These are phyloP conservation scores for Saitozyma sp. DNA, from an alignment of 768 basidiomycete species.

Conservation along the genomic window DNA sequence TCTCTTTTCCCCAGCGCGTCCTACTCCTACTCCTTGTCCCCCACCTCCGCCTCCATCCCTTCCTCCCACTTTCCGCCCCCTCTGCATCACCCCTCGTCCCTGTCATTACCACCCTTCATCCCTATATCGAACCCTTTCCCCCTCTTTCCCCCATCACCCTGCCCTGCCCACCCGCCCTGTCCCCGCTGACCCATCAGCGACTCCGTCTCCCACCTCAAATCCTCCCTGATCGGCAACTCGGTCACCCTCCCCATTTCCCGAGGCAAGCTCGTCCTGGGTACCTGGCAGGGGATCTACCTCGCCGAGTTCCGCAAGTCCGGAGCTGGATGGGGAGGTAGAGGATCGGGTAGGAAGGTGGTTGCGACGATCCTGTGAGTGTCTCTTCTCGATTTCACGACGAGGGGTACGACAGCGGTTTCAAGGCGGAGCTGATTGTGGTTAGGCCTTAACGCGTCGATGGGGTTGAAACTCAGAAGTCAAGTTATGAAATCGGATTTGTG, in stretches of 20 bases:
- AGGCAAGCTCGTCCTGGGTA: conserved; percentile 73
- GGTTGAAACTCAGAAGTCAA: not conserved
- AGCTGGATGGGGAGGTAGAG: conserved; percentile 39
- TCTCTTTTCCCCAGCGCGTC: not conserved
- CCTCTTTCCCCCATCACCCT: conserved; percentile 5
- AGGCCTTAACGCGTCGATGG: conserved; percentile 3
- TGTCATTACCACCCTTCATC: not conserved
- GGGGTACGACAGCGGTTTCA: not conserved
- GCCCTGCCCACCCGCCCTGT: not conserved
- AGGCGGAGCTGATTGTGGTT: not conserved
- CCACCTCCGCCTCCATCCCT: not conserved
- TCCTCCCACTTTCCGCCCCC: not conserved
- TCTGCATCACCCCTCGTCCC: not conserved
- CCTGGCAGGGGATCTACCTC: conserved; percentile 94
- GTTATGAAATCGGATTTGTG: not conserved
- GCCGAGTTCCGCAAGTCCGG: conserved; percentile 60
- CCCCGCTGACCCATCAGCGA: conserved; percentile 57
- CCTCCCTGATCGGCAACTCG: conserved; percentile 77
- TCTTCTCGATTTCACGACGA: not conserved
- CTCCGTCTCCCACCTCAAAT: conserved; percentile 88
- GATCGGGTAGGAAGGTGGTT: conserved; percentile 40
- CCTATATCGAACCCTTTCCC: no score
- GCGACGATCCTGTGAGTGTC: conserved; percentile 43
- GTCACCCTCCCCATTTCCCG: conserved; percentile 81
- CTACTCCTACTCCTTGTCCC: conserved; percentile 4